Percentiles rank a stretch among this genome's conserved stretches.
These are phyloP conservation scores for Schizopora paradoxa DNA, from an alignment of 1,284 basidiomycete genomes.

Conservation along the genomic window DNA sequence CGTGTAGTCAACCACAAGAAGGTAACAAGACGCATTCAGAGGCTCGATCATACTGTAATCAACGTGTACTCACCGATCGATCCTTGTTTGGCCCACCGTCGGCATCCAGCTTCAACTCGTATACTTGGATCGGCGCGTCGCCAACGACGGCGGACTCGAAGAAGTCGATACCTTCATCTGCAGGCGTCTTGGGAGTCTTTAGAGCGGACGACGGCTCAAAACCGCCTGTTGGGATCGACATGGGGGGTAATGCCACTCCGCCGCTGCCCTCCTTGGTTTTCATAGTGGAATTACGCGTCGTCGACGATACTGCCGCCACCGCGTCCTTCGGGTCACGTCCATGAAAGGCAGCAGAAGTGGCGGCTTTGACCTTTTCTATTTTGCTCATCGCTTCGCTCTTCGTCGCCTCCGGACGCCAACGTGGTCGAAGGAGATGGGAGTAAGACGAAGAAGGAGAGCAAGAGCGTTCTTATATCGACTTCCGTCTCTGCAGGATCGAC, in stretches of 20 bases:
- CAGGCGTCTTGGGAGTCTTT: constrained; percentile 77
- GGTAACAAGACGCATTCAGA: background rate
- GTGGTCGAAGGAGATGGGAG: background rate
- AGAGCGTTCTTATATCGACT: too few relatives aligned
- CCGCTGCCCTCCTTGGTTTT: constrained; percentile 3
- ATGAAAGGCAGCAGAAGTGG: background rate
- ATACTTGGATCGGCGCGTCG: constrained; percentile 71
- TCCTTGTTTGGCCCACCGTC: constrained; percentile 87
- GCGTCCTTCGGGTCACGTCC: constrained; percentile 3
- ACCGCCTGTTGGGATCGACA: constrained; percentile 24
- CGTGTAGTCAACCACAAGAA: constrained; percentile 5
- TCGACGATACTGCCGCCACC: background rate
- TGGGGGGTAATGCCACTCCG: constrained; percentile 15
- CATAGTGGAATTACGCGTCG: background rate
- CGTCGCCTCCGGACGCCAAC: background rate
- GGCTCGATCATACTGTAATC: too few relatives aligned
- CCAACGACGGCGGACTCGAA: constrained; percentile 59
- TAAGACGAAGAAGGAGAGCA: constrained; percentile 1
- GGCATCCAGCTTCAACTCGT: constrained; percentile 77
- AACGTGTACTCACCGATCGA: constrained; percentile 58
- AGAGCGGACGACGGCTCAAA: constrained; percentile 24
- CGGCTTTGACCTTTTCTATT: constrained; percentile 3
- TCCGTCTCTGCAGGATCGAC: too few relatives aligned
- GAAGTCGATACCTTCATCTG: constrained; percentile 86
- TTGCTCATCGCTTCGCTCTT: background rate